These are phyloP conservation scores for Rubus parviflorus DNA, from an alignment of 306 rosid species.

Conservation along the genomic window DNA sequence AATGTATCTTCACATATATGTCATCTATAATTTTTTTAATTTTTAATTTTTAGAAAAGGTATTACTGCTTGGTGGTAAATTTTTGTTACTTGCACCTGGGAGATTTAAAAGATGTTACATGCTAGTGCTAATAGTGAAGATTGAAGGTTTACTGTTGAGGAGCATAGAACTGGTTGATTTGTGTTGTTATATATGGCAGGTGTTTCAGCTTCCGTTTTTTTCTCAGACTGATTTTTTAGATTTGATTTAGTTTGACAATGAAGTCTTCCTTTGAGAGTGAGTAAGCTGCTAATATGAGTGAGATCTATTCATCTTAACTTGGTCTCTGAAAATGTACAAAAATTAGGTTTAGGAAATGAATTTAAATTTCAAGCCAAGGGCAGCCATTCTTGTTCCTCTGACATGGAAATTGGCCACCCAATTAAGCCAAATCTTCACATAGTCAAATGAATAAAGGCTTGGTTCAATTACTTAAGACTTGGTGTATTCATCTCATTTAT, in stretches of 20 bases:
- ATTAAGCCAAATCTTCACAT: no score
- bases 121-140: not conserved
- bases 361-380: not conserved
- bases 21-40: not conserved
- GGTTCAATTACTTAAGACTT: no score
- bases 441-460: no score
- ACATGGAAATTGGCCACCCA: no score
- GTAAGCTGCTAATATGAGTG: no score
- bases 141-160: conserved; percentile 1
- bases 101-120: not conserved
- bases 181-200: not conserved
- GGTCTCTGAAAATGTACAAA: no score
- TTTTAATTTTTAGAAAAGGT: not conserved
- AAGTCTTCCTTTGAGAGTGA: no score
- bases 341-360: no score
- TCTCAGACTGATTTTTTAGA: no score
- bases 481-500: no score
- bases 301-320: no score
- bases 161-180: not conserved
- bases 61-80: not conserved
- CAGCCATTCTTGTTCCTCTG: conserved; percentile 8
- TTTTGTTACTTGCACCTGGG: not conserved
- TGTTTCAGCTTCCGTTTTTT: not conserved
- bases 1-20: not conserved
- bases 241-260: no score